phyloP scores from a whole-genome alignment of 129 eudicot genomes.

The Tagetes patula region DNA sequence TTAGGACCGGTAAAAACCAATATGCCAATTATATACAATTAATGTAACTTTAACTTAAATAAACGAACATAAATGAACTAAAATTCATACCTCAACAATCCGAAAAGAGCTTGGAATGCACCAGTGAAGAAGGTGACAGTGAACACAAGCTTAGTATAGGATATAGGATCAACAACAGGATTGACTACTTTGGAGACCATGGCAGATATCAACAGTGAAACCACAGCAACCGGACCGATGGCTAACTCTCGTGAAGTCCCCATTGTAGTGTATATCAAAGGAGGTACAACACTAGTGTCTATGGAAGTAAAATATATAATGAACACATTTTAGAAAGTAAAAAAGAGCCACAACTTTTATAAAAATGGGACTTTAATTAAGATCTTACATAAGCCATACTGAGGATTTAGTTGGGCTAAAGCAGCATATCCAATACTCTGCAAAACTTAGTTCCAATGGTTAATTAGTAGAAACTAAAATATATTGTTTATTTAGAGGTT shows the following conservation, averaged over 20 bases:
- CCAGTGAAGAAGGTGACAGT: constrained; percentile 88
- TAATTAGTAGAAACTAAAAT: neutral
- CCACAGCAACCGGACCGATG: constrained; percentile 91
- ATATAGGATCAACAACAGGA: constrained; percentile 53
- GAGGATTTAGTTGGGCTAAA: constrained; percentile 80
- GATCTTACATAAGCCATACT: constrained; percentile 81
- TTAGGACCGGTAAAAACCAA: no score
- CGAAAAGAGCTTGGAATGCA: constrained; percentile 62
- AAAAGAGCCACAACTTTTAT: neutral
- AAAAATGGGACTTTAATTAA: neutral
- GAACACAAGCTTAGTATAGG: constrained; percentile 62
- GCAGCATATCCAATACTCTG: constrained; percentile 87
- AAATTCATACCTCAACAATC: constrained; percentile 56
- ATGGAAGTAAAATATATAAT: neutral
- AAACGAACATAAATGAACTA: neutral
- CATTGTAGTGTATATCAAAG: constrained; percentile 75
- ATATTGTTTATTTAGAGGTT: neutral
- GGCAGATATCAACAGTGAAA: constrained; percentile 65
- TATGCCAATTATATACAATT: no score
- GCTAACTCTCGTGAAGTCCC: constrained; percentile 91
- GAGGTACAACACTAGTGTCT: constrained; percentile 92
- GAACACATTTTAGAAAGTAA: neutral
- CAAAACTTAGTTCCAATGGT: neutral
- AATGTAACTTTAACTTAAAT: no score
- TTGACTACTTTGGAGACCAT: constrained; percentile 54